Conservation (phyloP, 352 stramenopile species). For the Pythium rhizo-oryzae region DNA sequence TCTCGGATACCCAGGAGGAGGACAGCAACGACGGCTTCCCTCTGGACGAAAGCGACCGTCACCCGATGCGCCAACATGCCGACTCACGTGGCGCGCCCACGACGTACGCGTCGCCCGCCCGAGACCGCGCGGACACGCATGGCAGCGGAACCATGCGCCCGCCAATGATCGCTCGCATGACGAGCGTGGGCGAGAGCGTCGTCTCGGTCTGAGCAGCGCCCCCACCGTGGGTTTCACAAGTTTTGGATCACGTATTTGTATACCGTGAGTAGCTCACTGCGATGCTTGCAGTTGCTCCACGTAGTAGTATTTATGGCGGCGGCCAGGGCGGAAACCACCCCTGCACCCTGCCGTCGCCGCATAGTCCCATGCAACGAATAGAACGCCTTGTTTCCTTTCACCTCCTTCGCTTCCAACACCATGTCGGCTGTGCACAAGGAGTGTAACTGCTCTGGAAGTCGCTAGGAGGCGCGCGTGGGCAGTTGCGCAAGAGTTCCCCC, state of each 20-base stretch:
- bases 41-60: conserved; percentile 21
- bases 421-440: not conserved
- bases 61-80: not conserved
- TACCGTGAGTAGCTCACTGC: not conserved
- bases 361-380: conserved; percentile 10
- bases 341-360: not conserved
- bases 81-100: not conserved
- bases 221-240: not conserved
- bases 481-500: not conserved
- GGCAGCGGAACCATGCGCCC: conserved; percentile 24
- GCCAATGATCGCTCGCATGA: conserved; percentile 16
- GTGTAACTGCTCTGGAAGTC: not conserved
- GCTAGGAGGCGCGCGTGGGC: not conserved
- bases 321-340: not conserved
- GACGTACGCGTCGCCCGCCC: not conserved
- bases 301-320: conserved; percentile 22
- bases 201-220: conserved; percentile 7
- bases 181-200: conserved; percentile 24
- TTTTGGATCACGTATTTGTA: conserved; percentile 15
- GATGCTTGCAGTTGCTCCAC: not conserved
- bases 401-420: not conserved
- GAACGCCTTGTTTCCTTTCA: not conserved
- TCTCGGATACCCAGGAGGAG: conserved; percentile 39
- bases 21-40: conserved; percentile 35
- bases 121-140: conserved; percentile 12